A percentile compares a stretch with the other conserved stretches of the same genome.
Evolutionary conservation across 1,139 yeast genomes (phyloP).

Genomic region (Pichia sp.): DNA sequence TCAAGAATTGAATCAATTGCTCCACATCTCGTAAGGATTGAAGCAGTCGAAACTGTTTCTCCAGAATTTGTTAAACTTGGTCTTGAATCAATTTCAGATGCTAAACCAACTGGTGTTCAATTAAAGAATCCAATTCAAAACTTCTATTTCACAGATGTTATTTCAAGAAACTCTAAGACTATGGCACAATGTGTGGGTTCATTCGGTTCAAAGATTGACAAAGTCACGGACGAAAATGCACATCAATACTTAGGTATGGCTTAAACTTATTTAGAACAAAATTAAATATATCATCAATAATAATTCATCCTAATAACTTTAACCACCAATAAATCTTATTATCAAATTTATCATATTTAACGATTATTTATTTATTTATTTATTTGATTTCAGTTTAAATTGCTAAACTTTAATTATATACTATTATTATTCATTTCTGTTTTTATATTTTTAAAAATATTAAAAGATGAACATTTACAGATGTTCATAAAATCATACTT

Average conservation of each 20-base stretch:
- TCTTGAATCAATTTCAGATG: slow-evolving; percentile 34
- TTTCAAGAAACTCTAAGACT: slow-evolving; percentile 81
- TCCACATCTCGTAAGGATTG: slow-evolving; percentile 75
- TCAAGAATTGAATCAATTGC: slow-evolving; percentile 70
- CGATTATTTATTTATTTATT: slow-evolving; percentile 9
- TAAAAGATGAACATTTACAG: slow-evolving; percentile 1
- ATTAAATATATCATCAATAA: background rate
- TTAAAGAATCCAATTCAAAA: slow-evolving; percentile 64
- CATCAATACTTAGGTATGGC: slow-evolving; percentile 29
- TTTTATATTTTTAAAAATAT: slow-evolving; percentile 6
- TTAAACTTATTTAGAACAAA: slow-evolving; percentile 6
- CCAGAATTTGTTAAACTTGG: slow-evolving; percentile 54
- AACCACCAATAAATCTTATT: background rate
- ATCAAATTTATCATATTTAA: background rate
- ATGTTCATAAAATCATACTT: slow-evolving; percentile 5
- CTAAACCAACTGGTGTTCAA: slow-evolving; percentile 42
- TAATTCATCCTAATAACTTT: too few relatives aligned
- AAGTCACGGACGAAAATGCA: slow-evolving; percentile 44
- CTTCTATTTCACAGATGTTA: slow-evolving; percentile 84
- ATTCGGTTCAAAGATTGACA: slow-evolving; percentile 61
- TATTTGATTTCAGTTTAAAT: background rate
- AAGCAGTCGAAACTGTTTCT: slow-evolving; percentile 65
- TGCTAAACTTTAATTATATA: background rate
- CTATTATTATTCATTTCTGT: slow-evolving; percentile 17
- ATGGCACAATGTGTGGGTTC: slow-evolving; percentile 78